Percentiles rank a stretch among this genome's conserved stretches.
These are phyloP conservation scores for Leccinum pallidistipes DNA, from an alignment of 1,284 basidiomycete genomes.

Conservation along the genomic window DNA sequence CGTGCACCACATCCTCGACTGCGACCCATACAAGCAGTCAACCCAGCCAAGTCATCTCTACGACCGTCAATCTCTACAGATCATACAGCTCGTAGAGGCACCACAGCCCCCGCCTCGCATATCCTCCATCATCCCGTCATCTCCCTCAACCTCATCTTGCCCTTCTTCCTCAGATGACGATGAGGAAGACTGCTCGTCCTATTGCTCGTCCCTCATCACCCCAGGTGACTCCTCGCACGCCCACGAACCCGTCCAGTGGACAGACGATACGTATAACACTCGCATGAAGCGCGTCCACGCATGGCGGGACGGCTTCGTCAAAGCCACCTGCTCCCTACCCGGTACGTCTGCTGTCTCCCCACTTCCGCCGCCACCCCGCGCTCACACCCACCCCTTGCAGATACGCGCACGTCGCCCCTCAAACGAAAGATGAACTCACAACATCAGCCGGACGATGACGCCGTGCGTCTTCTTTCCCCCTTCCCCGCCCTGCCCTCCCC, in stretches of 20 bases:
- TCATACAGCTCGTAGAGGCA: constrained; percentile 74
- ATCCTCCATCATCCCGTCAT: constrained; percentile 43
- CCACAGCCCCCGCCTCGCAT: constrained; percentile 51
- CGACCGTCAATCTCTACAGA: constrained; percentile 55
- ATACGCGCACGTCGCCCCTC: constrained; percentile 4
- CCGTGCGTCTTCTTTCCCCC: constrained; percentile 39
- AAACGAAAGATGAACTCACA: constrained; percentile 32
- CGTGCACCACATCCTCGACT: constrained; percentile 33
- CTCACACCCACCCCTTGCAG: background rate
- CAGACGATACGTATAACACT: constrained; percentile 51
- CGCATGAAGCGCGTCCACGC: constrained; percentile 60
- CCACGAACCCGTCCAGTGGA: constrained; percentile 25
- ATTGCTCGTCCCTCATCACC: constrained; percentile 62
- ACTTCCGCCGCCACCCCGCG: constrained; percentile 5
- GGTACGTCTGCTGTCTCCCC: constrained; percentile 31
- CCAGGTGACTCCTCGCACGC: constrained; percentile 26
- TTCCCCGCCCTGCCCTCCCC: constrained; percentile 1
- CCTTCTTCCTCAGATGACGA: constrained; percentile 32
- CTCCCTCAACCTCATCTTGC: constrained; percentile 35
- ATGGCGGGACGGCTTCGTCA: constrained; percentile 55
- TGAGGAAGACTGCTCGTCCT: constrained; percentile 53
- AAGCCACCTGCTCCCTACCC: constrained; percentile 34
- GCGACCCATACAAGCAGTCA: constrained; percentile 33
- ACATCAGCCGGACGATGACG: constrained; percentile 39
- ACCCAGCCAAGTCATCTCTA: constrained; percentile 44